phyloP scores from a whole-genome alignment of 1,284 basidiomycete species.

The Moesziomyces sp. region DNA sequence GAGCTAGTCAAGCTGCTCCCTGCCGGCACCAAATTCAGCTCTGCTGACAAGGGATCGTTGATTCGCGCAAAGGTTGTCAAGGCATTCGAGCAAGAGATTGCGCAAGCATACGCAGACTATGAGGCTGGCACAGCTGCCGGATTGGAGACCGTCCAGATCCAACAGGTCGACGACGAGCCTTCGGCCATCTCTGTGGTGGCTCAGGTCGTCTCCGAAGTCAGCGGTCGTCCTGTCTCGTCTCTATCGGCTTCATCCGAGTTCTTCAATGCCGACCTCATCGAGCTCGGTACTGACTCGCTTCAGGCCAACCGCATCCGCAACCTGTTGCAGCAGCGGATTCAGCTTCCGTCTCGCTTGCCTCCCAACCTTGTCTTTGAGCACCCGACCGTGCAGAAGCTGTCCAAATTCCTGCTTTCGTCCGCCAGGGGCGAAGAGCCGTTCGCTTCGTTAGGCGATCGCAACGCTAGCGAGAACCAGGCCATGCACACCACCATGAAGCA shows the following conservation, averaged over 20 bases:
- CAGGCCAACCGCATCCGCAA: slow-evolving; percentile 72
- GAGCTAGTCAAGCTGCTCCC: slow-evolving; percentile 30
- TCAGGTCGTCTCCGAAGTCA: slow-evolving; percentile 12
- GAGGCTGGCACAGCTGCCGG: slow-evolving; percentile 11
- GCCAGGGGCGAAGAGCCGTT: neutral
- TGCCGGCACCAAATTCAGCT: slow-evolving; percentile 3
- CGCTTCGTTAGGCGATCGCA: slow-evolving; percentile 6
- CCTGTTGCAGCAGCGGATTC: slow-evolving; percentile 9
- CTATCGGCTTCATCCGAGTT: slow-evolving; percentile 1
- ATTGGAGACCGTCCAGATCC: no score
- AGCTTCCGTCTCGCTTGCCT: slow-evolving; percentile 36
- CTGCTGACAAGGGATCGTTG: slow-evolving; percentile 30
- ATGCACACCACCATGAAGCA: slow-evolving; percentile 1
- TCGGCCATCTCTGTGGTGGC: neutral
- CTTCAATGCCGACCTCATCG: slow-evolving; percentile 66
- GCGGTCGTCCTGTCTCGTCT: slow-evolving; percentile 29
- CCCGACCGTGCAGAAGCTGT: slow-evolving; percentile 69
- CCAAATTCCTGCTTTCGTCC: slow-evolving; percentile 19
- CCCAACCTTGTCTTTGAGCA: slow-evolving; percentile 70
- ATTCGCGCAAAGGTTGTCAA: slow-evolving; percentile 10
- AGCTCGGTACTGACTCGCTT: slow-evolving; percentile 73
- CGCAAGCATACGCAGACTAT: slow-evolving; percentile 20
- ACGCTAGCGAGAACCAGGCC: slow-evolving; percentile 57
- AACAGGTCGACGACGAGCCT: neutral
- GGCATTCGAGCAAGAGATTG: slow-evolving; percentile 20